Evolutionary conservation across 768 basidiomycete genomes (phyloP), one percentile per base, ranked within the genome.

Genomic region (Pleurotus tuber-regium): DNA sequence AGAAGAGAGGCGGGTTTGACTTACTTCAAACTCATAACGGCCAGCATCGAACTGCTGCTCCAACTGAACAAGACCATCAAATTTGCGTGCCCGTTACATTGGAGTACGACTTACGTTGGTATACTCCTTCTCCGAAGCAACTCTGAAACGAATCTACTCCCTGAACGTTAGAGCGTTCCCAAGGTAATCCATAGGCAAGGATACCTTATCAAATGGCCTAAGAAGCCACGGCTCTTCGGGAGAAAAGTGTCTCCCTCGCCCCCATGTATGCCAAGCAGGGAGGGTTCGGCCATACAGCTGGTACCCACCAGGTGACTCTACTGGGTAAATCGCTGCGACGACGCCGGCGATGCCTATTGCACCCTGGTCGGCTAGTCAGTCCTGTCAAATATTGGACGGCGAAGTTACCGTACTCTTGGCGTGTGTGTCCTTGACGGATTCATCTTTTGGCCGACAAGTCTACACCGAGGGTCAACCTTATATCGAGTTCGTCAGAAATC

Each of bases 401-500:
- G 12, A 12, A 25, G 23, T 6, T 19, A 16, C 63, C 73, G 35
- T 60, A 82, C 82, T 33, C 78, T 70, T 7, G 84, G 82, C 0
- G 86, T 88, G 53, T 71, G 83, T 0, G 83, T 84, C 6, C 86
- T 69, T 0, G 84, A 84, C 0, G 86, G 86, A 50, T 88, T 88
- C 82, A 87, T 86, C 63, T 88, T 89, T 53, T 87, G 86, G 0
- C 80, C 83, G 4, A 82, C 73, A 0, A 88, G 63, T 30, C 84
- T 70, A 52, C 76, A 78, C 25, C 80, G 69, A 6, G 79, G 80
- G 58, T 83, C 81, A 14, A 84, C 72, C 80, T 83, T 52, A 3
- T 21, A n/a, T 30, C 6, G 4, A 36, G 16, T 43, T 4, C 33
- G 14, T 26, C 11, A 16, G 23, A n/a, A 39, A 24, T 3, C 35